A percentile compares a stretch with the other conserved stretches of the same genome.
These are phyloP conservation scores for Fusarium nelsonii DNA, from an alignment of 2,329 filamentous ascomycete species.

Conservation along the genomic window DNA sequence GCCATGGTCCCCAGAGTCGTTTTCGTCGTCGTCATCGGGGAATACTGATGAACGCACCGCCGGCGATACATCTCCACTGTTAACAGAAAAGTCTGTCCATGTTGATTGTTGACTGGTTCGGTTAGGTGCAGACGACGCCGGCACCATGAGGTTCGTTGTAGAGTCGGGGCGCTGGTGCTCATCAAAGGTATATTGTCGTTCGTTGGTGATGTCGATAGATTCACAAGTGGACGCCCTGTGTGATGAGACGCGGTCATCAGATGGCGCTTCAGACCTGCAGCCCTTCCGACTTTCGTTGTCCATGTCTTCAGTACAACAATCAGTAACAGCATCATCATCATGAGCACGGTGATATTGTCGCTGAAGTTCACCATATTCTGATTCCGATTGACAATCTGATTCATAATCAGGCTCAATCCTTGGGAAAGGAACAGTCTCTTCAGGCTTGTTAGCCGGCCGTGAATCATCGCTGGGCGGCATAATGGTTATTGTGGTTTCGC, in stretches of 20 bases:
- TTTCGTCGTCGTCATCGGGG: conserved; percentile 43
- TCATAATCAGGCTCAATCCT: conserved; percentile 54
- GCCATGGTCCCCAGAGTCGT: conserved; percentile 48
- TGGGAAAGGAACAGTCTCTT: conserved; percentile 51
- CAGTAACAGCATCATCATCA: conserved; percentile 52
- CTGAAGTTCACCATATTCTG: conserved; percentile 47
- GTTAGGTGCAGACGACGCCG: conserved; percentile 59
- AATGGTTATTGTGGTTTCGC: conserved; percentile 64
- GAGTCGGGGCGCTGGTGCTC: conserved; percentile 53
- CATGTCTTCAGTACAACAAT: conserved; percentile 54
- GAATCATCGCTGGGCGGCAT: conserved; percentile 56
- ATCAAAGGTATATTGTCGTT: conserved; percentile 45
- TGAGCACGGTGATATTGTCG: conserved; percentile 44
- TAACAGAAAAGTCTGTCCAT: conserved; percentile 72
- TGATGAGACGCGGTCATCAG: conserved; percentile 50
- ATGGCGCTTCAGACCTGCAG: conserved; percentile 48
- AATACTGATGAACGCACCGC: conserved; percentile 48
- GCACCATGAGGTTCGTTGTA: conserved; percentile 62
- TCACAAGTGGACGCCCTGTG: conserved; percentile 57
- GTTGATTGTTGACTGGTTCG: conserved; percentile 67
- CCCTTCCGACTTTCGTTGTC: conserved; percentile 50
- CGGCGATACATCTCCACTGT: conserved; percentile 61
- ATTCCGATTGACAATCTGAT: conserved; percentile 56
- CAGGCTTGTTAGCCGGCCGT: conserved; percentile 15
- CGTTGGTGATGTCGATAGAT: conserved; percentile 54